phyloP scores from a whole-genome alignment of 2,329 filamentous ascomycete species.

The Basipetospora chlamydospora region DNA sequence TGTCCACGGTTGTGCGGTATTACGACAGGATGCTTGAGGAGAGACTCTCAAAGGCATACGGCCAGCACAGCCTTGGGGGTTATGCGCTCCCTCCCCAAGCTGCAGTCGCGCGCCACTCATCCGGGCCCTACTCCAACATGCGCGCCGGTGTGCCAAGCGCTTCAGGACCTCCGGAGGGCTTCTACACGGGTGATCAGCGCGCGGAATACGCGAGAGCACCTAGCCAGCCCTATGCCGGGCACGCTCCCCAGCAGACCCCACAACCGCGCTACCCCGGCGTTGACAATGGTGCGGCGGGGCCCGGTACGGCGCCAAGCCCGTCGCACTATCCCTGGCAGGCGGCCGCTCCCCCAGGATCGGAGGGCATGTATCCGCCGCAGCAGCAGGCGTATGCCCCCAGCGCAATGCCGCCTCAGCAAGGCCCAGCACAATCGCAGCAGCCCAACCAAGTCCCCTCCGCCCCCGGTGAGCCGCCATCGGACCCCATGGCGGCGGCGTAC shows the following conservation, averaged over 20 bases:
- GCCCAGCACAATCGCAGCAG: conserved; percentile 16
- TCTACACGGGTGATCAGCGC: conserved; percentile 56
- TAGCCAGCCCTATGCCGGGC: conserved; percentile 22
- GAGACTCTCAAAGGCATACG: conserved; percentile 81
- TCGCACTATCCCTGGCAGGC: conserved; percentile 29
- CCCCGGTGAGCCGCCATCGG: conserved; percentile 10
- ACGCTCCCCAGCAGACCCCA: conserved; percentile 17
- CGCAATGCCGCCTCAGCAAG: conserved; percentile 1
- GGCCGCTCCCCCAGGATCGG: conserved; percentile 17
- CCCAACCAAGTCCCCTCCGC: conserved; percentile 14
- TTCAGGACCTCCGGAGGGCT: conserved; percentile 55
- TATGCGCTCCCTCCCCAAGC: conserved; percentile 36
- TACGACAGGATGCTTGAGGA: conserved; percentile 98
- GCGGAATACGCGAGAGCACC: conserved; percentile 38
- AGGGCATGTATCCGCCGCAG: conserved; percentile 1
- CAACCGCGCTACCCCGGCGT: conserved; percentile 30
- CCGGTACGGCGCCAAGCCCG: conserved; percentile 23
- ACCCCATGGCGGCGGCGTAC: conserved; percentile 1
- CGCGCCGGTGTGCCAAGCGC: conserved; percentile 30
- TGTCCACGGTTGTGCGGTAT: conserved; percentile 91
- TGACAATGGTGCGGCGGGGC: conserved; percentile 15
- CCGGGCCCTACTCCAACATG: conserved; percentile 59
- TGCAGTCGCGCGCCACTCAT: conserved; percentile 30
- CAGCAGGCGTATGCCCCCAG: too few species aligned
- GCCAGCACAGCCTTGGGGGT: conserved; percentile 56